Evolutionary conservation across 2,329 filamentous ascomycete species (phyloP), one percentile per base, ranked within the genome.

Genomic region (Fusarium pseudonygamai): DNA sequence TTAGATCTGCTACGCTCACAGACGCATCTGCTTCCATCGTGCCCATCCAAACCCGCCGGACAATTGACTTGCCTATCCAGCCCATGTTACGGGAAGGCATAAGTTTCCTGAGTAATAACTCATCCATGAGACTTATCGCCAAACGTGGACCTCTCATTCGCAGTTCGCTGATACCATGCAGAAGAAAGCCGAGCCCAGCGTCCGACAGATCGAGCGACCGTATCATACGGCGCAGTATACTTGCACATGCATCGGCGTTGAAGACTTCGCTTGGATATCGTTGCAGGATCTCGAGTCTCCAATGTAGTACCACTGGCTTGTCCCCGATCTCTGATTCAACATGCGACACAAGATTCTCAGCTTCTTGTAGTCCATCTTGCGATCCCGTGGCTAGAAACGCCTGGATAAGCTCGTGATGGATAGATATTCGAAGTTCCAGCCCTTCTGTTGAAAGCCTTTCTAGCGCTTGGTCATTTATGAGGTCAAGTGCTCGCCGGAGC

Each of bases 11-110:
- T 58, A 20, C 72, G 7, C 69, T 56, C 5, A 66, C 64, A 13
- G 60, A 53, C 15, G 40, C 72, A 84, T 83, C 72, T 75, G 82
- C 61, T 74, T 84, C 85, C 60, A 84, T 84, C 0, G 88, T 90
- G 11, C 86, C 83, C 78, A 94, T 89, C 87, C 91, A 92, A 10
- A 94, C 83, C 7, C 93, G 87, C 11, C 89, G 90, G 24, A 97
- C 85, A 16, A 95, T 80, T 0, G 88, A 86, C 74, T 89, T 92
- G 67, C 95, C 93, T 37, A 94, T 84, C 90, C 91, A 94, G 7
- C 85, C 83, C 4, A 81, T 71, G 8, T 87, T 86, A 7, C 84
- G 84, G 32, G 85, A 82, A 65, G 83, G 74, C 69, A 90, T 73
- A 30, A 95, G 79, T 32, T 89, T 85, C n/a, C 85, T 80, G 18